phyloP scores from a whole-genome alignment of 495 filamentous ascomycete species.

The Hypoxylon intermedium region DNA sequence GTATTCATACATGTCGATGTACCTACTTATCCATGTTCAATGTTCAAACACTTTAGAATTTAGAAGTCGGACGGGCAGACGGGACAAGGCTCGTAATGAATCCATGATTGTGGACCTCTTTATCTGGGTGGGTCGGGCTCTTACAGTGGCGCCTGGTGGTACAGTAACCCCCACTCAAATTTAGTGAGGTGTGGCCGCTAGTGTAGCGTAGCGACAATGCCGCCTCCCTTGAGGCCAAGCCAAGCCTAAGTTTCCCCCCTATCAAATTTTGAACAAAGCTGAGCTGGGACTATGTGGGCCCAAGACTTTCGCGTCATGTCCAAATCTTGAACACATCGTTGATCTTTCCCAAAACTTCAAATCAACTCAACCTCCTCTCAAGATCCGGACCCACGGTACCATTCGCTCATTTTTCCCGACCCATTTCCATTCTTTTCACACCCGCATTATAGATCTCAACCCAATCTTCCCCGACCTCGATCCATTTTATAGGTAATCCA shows the following conservation, averaged over 20 bases:
- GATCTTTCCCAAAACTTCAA: conserved; percentile 34
- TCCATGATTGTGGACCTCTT: neutral
- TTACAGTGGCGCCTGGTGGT: neutral
- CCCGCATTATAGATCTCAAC: conserved; percentile 18
- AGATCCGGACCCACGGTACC: conserved; percentile 12
- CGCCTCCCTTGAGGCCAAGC: conserved; percentile 28
- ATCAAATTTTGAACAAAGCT: conserved; percentile 37
- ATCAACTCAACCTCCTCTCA: conserved; percentile 7
- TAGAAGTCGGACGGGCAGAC: neutral
- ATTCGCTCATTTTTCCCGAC: conserved; percentile 14
- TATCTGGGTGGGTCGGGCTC: neutral
- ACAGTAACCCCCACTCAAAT: conserved; percentile 24
- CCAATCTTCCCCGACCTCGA: conserved; percentile 24
- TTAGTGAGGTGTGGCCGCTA: conserved; percentile 20
- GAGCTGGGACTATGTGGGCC: conserved; percentile 18
- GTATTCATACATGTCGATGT: too few species aligned
- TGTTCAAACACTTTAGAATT: too few species aligned
- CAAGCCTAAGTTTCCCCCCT: conserved; percentile 15
- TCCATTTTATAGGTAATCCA: conserved; percentile 15
- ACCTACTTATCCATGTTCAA: neutral
- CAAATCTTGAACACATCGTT: conserved; percentile 40
- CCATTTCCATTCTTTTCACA: conserved; percentile 11
- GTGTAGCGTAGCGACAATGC: conserved; percentile 11
- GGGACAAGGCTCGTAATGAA: neutral
- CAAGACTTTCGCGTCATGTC: conserved; percentile 29